Conservation (phyloP, 768 basidiomycete genomes). For the Mycena capillaripes region DNA sequence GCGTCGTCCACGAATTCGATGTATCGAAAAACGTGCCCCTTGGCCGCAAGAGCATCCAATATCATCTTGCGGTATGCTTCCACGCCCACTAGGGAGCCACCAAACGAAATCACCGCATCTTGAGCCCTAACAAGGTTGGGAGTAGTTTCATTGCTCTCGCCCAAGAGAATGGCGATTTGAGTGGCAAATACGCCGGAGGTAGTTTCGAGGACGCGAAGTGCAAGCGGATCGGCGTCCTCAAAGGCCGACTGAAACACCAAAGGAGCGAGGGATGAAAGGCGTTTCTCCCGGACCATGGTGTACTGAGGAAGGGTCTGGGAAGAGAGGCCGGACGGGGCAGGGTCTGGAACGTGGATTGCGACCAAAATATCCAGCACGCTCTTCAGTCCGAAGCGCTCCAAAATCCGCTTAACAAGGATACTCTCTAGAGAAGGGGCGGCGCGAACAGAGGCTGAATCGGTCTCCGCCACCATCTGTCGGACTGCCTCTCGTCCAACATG, state of each 20-base stretch:
- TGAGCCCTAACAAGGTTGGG: slow-evolving; percentile 62
- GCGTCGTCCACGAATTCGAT: slow-evolving; percentile 81
- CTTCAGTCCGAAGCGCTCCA: slow-evolving; percentile 68
- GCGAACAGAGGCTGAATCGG: slow-evolving; percentile 64
- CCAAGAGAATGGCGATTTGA: slow-evolving; percentile 69
- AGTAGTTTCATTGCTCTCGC: slow-evolving; percentile 48
- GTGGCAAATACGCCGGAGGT: slow-evolving; percentile 70
- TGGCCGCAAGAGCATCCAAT: slow-evolving; percentile 66
- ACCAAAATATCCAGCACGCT: slow-evolving; percentile 75
- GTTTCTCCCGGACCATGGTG: slow-evolving; percentile 71
- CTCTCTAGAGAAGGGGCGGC: slow-evolving; percentile 47
- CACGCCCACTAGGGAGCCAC: slow-evolving; percentile 82
- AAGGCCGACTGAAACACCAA: slow-evolving; percentile 86
- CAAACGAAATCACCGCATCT: slow-evolving; percentile 78
- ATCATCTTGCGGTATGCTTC: slow-evolving; percentile 69
- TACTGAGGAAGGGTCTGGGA: slow-evolving; percentile 45
- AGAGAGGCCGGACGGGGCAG: slow-evolving; percentile 41
- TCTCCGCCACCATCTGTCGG: slow-evolving; percentile 72
- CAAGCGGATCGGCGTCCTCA: slow-evolving; percentile 74
- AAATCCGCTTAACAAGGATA: slow-evolving; percentile 60
- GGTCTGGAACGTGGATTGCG: slow-evolving; percentile 76
- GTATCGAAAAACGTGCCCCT: slow-evolving; percentile 74
- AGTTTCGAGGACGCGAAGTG: slow-evolving; percentile 67
- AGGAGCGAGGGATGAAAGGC: slow-evolving; percentile 80
- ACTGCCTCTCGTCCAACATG: slow-evolving; percentile 84